Evolutionary conservation across 345 rosid species (phyloP).

Genomic region (Gynandropsis gynandra): DNA sequence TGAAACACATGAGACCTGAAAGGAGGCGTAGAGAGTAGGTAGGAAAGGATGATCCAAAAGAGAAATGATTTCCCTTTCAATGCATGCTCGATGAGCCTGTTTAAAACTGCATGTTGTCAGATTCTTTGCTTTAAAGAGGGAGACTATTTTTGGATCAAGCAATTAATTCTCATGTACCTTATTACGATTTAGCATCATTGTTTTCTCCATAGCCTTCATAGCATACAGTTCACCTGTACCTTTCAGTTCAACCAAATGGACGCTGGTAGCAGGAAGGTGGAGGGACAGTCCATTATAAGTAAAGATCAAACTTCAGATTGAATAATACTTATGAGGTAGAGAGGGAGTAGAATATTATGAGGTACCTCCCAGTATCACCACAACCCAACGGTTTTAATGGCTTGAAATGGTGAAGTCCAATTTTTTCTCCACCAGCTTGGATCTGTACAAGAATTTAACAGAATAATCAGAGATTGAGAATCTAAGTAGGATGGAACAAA

Average conservation of each 20-base stretch:
- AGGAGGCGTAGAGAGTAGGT: conserved; percentile 81
- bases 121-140: conserved; percentile 10
- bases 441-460: conserved; percentile 34
- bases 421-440: conserved; percentile 56
- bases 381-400: conserved; percentile 92
- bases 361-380: conserved; percentile 97
- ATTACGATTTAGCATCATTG: conserved; percentile 78
- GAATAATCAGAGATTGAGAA: conserved; percentile 16
- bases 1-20: conserved; percentile 53
- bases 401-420: conserved; percentile 81
- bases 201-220: conserved; percentile 98
- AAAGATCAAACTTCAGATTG: not conserved
- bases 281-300: conserved; percentile 15
- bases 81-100: conserved; percentile 92
- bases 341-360: conserved; percentile 8
- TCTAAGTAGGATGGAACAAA: not conserved
- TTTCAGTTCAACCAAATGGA: conserved; percentile 85
- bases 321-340: not conserved
- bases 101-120: conserved; percentile 23
- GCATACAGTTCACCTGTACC: conserved; percentile 72
- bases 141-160: conserved; percentile 7
- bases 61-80: conserved; percentile 88
- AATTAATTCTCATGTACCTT: conserved; percentile 44
- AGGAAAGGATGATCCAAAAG: conserved; percentile 93
- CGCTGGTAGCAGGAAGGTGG: no score